Percentiles rank a stretch among this genome's conserved stretches.
Conservation (phyloP, 2,329 filamentous ascomycete species). For the Chalara sp. region DNA sequence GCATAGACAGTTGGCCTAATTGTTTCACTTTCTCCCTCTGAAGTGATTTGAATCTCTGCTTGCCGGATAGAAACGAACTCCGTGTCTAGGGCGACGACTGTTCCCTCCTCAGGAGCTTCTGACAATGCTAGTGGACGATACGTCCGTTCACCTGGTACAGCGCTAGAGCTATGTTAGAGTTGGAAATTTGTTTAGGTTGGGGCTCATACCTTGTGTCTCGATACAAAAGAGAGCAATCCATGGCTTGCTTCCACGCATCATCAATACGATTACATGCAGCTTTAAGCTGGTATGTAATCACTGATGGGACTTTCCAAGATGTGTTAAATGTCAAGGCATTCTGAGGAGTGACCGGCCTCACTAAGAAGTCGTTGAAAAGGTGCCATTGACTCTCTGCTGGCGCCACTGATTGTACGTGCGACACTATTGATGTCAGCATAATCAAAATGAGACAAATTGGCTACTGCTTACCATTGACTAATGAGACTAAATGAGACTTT, state of each 20-base stretch:
- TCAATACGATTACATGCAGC: slow-evolving; percentile 76
- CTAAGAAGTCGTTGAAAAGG: slow-evolving; percentile 94
- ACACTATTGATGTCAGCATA: slow-evolving; percentile 39
- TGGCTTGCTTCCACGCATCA: slow-evolving; percentile 73
- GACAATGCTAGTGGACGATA: slow-evolving; percentile 50
- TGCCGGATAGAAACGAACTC: slow-evolving; percentile 93
- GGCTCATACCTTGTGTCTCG: slow-evolving; percentile 50
- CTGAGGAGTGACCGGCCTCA: slow-evolving; percentile 69
- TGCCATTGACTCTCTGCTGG: slow-evolving; percentile 74
- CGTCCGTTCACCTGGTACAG: slow-evolving; percentile 37
- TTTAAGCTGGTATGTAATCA: slow-evolving; percentile 81
- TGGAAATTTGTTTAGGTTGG: neutral
- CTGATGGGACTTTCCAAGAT: slow-evolving; percentile 86
- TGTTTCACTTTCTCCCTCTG: slow-evolving; percentile 85
- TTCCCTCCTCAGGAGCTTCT: slow-evolving; percentile 65
- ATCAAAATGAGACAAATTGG: neutral
- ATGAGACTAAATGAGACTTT: slow-evolving; percentile 84
- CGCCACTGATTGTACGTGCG: slow-evolving; percentile 54
- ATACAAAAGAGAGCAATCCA: slow-evolving; percentile 83
- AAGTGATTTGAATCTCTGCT: slow-evolving; percentile 93
- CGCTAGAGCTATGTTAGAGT: neutral
- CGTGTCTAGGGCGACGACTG: slow-evolving; percentile 83
- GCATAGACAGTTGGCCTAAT: slow-evolving; percentile 87
- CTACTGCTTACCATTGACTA: slow-evolving; percentile 67
- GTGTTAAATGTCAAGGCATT: slow-evolving; percentile 88